These are phyloP conservation scores for Panicum virgatum DNA, from an alignment of 202 grass and related monocot species.

Conservation along the genomic window DNA sequence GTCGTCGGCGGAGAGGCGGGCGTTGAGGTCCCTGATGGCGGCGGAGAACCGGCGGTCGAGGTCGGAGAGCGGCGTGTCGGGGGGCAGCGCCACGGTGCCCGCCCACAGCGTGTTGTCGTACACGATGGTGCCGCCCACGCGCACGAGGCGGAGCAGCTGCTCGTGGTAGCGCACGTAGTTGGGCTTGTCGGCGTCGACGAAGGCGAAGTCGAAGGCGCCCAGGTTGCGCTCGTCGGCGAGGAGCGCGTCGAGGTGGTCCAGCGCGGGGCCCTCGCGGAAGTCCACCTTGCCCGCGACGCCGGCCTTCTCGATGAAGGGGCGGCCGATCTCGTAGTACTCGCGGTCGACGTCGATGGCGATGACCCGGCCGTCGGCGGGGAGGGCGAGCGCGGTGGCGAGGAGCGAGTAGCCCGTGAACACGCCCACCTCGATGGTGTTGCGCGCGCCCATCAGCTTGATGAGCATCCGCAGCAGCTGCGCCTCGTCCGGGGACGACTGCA, in stretches of 20 bases:
- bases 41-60: slow-evolving; percentile 8
- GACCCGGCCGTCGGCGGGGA: slow-evolving; percentile 65
- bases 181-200: slow-evolving; percentile 70
- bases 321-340: slow-evolving; percentile 50
- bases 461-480: slow-evolving; percentile 68
- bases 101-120: slow-evolving; percentile 82
- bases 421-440: slow-evolving; percentile 59
- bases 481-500: slow-evolving; percentile 65
- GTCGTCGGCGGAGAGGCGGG: slow-evolving; percentile 42
- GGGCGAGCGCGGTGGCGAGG: slow-evolving; percentile 64
- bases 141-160: slow-evolving; percentile 50
- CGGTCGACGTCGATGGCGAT: slow-evolving; percentile 55
- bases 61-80: slow-evolving; percentile 41
- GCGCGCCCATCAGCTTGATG: slow-evolving; percentile 62
- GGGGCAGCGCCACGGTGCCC: slow-evolving; percentile 47
- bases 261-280: slow-evolving; percentile 51
- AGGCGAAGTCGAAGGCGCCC: slow-evolving; percentile 62
- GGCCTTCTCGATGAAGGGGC: slow-evolving; percentile 55
- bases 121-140: slow-evolving; percentile 54
- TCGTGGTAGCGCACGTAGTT: slow-evolving; percentile 72
- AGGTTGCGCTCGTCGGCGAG: slow-evolving; percentile 37
- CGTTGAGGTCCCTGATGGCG: slow-evolving; percentile 52
- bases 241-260: slow-evolving; percentile 38
- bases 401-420: slow-evolving; percentile 86
- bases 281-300: slow-evolving; percentile 62